phyloP scores from a whole-genome alignment of 495 filamentous ascomycete genomes.

The Aspergillus mulundensis region DNA sequence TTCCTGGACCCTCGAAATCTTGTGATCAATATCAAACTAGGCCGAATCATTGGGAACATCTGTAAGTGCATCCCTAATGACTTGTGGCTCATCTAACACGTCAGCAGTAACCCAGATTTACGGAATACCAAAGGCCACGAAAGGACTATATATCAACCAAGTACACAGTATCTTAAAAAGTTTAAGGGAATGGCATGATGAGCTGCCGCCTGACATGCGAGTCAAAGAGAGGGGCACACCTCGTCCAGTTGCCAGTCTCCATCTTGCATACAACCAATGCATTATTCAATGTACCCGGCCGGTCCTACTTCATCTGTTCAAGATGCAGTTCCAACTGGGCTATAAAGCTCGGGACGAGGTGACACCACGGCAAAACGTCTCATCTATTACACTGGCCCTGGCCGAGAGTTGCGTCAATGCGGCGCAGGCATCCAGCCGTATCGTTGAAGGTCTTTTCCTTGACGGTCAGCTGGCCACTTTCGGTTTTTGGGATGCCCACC shows the following conservation, averaged over 20 bases:
- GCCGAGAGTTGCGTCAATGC: slow-evolving; percentile 29
- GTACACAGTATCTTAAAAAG: slow-evolving; percentile 25
- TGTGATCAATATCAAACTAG: slow-evolving; percentile 21
- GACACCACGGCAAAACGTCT: slow-evolving; percentile 2
- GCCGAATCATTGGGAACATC: slow-evolving; percentile 24
- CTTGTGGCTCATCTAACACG: neutral
- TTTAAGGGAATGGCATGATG: slow-evolving; percentile 21
- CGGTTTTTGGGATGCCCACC: slow-evolving; percentile 28
- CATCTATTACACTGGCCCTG: slow-evolving; percentile 19
- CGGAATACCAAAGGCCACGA: slow-evolving; percentile 15
- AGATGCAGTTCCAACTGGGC: slow-evolving; percentile 18
- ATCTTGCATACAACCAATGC: slow-evolving; percentile 27
- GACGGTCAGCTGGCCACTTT: slow-evolving; percentile 24
- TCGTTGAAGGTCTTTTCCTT: slow-evolving; percentile 21
- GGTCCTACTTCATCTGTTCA: slow-evolving; percentile 26
- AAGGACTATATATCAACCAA: slow-evolving; percentile 22
- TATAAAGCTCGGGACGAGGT: neutral
- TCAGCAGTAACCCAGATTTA: slow-evolving; percentile 23
- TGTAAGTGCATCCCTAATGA: neutral
- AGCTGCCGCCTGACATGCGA: slow-evolving; percentile 16
- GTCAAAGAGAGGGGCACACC: slow-evolving; percentile 11
- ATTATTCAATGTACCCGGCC: slow-evolving; percentile 26
- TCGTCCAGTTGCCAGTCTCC: slow-evolving; percentile 21
- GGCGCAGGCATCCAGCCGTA: slow-evolving; percentile 20
- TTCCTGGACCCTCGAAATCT: slow-evolving; percentile 24